phyloP scores from a whole-genome alignment of 83 land plant species.

The Diphasiastrum complanatum region DNA sequence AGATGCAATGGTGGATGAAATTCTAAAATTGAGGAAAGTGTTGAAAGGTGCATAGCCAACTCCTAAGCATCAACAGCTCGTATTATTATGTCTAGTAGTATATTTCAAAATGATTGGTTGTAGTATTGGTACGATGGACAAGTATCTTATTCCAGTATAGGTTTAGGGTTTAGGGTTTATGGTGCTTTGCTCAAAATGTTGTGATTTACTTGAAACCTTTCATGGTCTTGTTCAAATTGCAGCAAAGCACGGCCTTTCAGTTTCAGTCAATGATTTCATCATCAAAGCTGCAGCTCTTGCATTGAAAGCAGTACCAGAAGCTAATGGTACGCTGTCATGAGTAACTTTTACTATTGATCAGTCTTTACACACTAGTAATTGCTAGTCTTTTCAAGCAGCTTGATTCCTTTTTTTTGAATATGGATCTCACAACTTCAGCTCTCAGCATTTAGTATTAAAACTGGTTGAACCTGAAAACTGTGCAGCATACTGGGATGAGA shows the following conservation, averaged over 20 bases:
- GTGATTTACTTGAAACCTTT: neutral
- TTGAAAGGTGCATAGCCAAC: slow-evolving; percentile 27
- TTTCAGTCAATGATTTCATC: slow-evolving; percentile 92
- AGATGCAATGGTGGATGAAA: slow-evolving; percentile 34
- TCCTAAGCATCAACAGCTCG: neutral
- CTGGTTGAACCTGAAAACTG: neutral
- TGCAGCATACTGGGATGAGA: slow-evolving; percentile 59
- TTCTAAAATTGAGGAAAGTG: slow-evolving; percentile 26
- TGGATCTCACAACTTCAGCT: no score
- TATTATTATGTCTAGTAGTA: neutral
- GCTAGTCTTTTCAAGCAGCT: no score
- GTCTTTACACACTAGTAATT: no score
- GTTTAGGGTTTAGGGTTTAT: neutral
- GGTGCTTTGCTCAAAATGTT: no score
- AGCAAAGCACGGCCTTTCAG: slow-evolving; percentile 74
- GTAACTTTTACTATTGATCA: neutral
- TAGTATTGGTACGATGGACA: no score
- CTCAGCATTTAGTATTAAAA: neutral
- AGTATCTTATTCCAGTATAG: neutral
- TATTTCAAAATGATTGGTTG: neutral
- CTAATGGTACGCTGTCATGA: slow-evolving; percentile 58
- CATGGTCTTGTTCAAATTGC: slow-evolving; percentile 18
- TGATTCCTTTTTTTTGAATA: no score
- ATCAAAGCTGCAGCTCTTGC: slow-evolving; percentile 85
- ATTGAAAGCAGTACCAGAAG: slow-evolving; percentile 74